Evolutionary conservation across 2,329 filamentous ascomycete genomes (phyloP), one percentile per base, ranked within the genome.

Genomic region (Talaromyces sp.): DNA sequence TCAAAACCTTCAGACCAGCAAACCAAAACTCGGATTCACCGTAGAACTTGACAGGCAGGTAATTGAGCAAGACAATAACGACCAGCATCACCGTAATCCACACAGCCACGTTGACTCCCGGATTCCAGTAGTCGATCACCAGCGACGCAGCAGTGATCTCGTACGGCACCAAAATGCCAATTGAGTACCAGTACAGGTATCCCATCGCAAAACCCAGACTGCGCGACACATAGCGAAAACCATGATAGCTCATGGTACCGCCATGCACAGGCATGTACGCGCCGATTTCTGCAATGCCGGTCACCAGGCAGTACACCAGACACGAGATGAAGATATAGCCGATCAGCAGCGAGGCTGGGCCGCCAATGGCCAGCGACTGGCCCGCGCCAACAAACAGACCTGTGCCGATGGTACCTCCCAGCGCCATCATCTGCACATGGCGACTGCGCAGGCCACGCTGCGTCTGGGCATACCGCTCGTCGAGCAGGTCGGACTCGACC

Each of bases 91-190:
- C 82, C 3, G 83, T 82, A 57, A 82, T 81, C 79, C 79, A 82
- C 6, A 78, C 77, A 1, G 76, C 77, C 7, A 79, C 71, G 49
- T 78, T 75, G 55, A 80, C 73, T 19, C 68, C 67, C 4, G 74
- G 70, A 11, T 74, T 67, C 86, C 86, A 89, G 69, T 84, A 88
- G 62, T 84, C 75, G 62, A 89, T 86, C 31, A 89, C 78, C n/a
- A 88, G 80, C 46, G 83, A 82, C 13, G 86, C 85, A 8, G 87
- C 87, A 0, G 84, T 84, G 62, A 89, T 86, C 72, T 89, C 87
- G 61, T 84, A 81, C 54, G 77, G 79, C 0, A 81, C 75, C 41
- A 80, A 68, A 31, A 82, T 80, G 0, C 78, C 76, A 55, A 75
- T 66, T 1, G 75, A 75, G 57, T 80, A 81, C 79, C 79, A 81